phyloP scores from a whole-genome alignment of 225 moss, liverwort and hornwort species.

The Polytrichum commune region DNA sequence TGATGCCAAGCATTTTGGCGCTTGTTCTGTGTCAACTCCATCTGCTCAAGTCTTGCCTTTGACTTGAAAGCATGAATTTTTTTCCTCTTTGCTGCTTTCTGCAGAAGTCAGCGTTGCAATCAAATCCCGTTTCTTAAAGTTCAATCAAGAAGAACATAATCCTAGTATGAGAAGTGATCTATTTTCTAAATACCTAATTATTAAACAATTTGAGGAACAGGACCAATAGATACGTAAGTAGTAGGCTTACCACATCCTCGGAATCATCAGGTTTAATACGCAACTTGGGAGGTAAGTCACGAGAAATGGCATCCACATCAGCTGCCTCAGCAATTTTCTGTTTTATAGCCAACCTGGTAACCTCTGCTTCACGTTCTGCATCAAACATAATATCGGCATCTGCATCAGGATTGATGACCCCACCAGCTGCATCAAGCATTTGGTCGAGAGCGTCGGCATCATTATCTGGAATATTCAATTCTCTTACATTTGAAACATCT shows the following conservation, averaged over 20 bases:
- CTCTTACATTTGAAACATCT: conserved; percentile 70
- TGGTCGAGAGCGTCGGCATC: conserved; percentile 49
- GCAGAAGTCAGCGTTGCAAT: conserved; percentile 14
- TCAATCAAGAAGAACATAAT: not conserved
- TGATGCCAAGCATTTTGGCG: conserved; percentile 99
- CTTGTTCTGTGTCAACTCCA: conserved; percentile 98
- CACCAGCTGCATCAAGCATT: conserved; percentile 38
- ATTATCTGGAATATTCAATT: conserved; percentile 41
- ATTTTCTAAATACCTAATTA: no score
- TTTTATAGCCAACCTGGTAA: conserved; percentile 79
- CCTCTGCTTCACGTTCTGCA: conserved; percentile 92
- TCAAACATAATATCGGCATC: conserved; percentile 60
- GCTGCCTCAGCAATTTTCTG: conserved; percentile 78
- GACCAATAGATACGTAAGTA: no score
- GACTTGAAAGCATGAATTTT: conserved; percentile 99
- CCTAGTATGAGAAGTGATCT: not conserved
- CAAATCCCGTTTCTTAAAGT: not conserved
- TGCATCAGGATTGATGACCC: conserved; percentile 19
- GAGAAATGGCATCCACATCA: conserved; percentile 61
- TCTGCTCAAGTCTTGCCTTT: conserved; percentile 94
- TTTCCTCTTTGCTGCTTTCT: conserved; percentile 93
- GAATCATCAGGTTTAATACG: conserved; percentile 83
- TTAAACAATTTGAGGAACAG: no score
- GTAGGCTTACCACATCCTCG: conserved; percentile 66
- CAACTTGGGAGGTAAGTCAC: conserved; percentile 84